Conservation (phyloP, 2,329 filamentous ascomycete species). For the Stemphylium lycopersici region DNA sequence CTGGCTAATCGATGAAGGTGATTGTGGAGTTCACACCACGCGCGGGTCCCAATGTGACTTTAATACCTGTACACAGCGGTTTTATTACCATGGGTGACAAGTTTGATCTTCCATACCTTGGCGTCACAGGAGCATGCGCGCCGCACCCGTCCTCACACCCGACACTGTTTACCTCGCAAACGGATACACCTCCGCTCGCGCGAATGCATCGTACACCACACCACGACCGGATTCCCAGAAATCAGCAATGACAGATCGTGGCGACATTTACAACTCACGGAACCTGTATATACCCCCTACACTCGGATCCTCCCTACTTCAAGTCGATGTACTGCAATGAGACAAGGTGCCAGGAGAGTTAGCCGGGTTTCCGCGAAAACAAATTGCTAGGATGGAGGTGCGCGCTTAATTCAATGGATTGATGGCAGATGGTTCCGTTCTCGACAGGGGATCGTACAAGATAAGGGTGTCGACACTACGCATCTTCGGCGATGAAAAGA, state of each 20-base stretch:
- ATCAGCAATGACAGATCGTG: slow-evolving; percentile 4
- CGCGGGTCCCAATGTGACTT: slow-evolving; percentile 12
- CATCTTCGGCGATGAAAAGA: slow-evolving; percentile 3
- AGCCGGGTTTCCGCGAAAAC: slow-evolving; percentile 13
- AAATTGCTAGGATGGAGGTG: slow-evolving; percentile 4
- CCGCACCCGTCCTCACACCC: slow-evolving; percentile 5
- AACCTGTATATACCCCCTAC: neutral
- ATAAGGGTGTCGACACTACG: slow-evolving; percentile 20
- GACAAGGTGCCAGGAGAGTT: slow-evolving; percentile 6
- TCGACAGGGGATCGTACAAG: slow-evolving; percentile 21
- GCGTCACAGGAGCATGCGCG: slow-evolving; percentile 27
- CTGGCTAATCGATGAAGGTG: slow-evolving; percentile 1
- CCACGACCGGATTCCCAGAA: slow-evolving; percentile 17
- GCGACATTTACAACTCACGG: slow-evolving; percentile 1
- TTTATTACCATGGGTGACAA: slow-evolving; percentile 19
- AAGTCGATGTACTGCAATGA: slow-evolving; percentile 13
- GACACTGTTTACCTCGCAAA: slow-evolving; percentile 15
- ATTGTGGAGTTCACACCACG: neutral
- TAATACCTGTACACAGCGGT: slow-evolving; percentile 32
- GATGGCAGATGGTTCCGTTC: slow-evolving; percentile 18
- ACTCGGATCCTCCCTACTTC: slow-evolving; percentile 6
- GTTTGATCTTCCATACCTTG: slow-evolving; percentile 27
- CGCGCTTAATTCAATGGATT: slow-evolving; percentile 20
- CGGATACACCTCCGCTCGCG: slow-evolving; percentile 9
- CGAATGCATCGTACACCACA: slow-evolving; percentile 16